phyloP scores from a whole-genome alignment of 2,329 filamentous ascomycete species.

The Botrytis hyacinthi region DNA sequence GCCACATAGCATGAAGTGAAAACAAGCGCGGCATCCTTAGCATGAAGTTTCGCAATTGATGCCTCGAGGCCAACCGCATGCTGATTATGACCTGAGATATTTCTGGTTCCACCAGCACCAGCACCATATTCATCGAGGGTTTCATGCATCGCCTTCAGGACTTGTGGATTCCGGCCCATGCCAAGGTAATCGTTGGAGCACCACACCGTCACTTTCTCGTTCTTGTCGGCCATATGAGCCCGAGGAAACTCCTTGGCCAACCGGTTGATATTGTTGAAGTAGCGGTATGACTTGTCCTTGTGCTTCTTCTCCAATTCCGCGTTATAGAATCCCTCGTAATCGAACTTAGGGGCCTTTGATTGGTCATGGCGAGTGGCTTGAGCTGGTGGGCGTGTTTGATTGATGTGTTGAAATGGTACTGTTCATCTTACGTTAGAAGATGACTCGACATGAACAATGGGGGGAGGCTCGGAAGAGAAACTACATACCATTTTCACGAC shows the following conservation, averaged over 20 bases:
- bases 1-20: constrained; percentile 98
- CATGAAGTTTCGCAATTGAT: constrained; percentile 81
- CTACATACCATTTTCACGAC: constrained; percentile 52
- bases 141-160: constrained; percentile 89
- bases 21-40: constrained; percentile 87
- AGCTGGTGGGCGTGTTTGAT: constrained; percentile 30
- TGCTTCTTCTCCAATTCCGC: constrained; percentile 95
- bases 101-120: constrained; percentile 90
- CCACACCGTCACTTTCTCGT: constrained; percentile 94
- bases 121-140: constrained; percentile 93
- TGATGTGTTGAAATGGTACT: constrained; percentile 39
- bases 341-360: constrained; percentile 60
- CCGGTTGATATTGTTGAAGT: constrained; percentile 99
- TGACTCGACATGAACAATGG: background rate
- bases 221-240: constrained; percentile 80
- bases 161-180: constrained; percentile 88
- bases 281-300: constrained; percentile 99
- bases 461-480: background rate
- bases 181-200: constrained; percentile 99
- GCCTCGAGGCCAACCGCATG: constrained; percentile 84
- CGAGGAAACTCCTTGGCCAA: constrained; percentile 93
- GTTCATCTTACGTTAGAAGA: constrained; percentile 2
- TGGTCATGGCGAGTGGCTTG: constrained; percentile 30
- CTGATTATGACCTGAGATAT: constrained; percentile 97
- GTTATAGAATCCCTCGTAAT: constrained; percentile 89